Evolutionary conservation across 306 rosid species (phyloP), one percentile per base, ranked within the genome.

Genomic region (Cucumis cinereus): DNA sequence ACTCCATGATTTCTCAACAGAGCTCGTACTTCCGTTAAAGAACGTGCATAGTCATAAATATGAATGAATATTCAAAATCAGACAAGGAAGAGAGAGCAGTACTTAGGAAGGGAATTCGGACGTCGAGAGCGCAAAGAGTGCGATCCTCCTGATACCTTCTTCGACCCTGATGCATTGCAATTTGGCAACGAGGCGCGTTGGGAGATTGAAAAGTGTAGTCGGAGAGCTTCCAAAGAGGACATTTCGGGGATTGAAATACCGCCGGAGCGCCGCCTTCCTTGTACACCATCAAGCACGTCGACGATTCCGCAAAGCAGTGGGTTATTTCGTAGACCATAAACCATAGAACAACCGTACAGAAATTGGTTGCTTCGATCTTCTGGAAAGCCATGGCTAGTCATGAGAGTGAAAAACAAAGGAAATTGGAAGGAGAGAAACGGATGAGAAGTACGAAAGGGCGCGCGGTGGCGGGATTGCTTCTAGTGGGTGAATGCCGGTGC

Each of bases 261-360:
- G 97, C 96, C 77, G 94, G 92, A 85, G 98, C 96, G 40, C 98
- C 94, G 30, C 98, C 98, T 57, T 84, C 77, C 57, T 82, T 85
- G 88, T 91, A 91, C 16, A 91, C 90, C 57, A 89, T 84, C 87
- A 93, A 78, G 79, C 98, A 93, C 1, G 91, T 90, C 28, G 97
- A 90, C n/a, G 98, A 87, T 71, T 93, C 97, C 0, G 81, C 88
- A 55, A 0, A 22, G 77, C 75, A 79, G 67, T 55, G 77, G 40
- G 77, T 76, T 20, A 74, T 66, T 22, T 74, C 73, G 47, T 59
- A 82, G 22, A 85, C 41, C 8, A 91, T 80, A 78, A 93, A 53
- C 77, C 77, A 30, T 35, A 73, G 30, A 30, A 73, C 6, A 73
- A 73, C 4, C 28, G 15, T 14, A 50, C 24, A 24, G 4, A 47